phyloP scores from a whole-genome alignment of 2,329 filamentous ascomycete species.

The Paraphoma chrysanthemicola region DNA sequence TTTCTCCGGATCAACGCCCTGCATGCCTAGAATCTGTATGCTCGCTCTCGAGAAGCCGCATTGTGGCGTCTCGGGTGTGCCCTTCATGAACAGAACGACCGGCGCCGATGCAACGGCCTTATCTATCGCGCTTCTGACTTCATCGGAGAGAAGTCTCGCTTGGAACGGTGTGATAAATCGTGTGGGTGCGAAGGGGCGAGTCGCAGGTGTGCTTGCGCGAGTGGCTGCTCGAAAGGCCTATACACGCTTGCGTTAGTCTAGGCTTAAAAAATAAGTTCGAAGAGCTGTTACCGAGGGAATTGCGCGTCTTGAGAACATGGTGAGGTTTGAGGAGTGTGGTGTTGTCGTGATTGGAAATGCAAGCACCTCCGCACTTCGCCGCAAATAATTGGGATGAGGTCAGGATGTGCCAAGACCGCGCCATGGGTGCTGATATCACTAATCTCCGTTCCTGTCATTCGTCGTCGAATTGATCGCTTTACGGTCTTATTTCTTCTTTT shows the following conservation, averaged over 20 bases:
- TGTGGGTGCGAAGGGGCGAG: conserved; percentile 44
- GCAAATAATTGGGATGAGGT: conserved; percentile 39
- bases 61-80: conserved; percentile 92
- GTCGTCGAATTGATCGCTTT: neutral
- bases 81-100: conserved; percentile 99
- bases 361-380: conserved; percentile 31
- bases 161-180: conserved; percentile 56
- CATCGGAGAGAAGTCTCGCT: conserved; percentile 77
- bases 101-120: conserved; percentile 86
- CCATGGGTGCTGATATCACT: conserved; percentile 14
- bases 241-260: conserved; percentile 8
- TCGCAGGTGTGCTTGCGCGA: conserved; percentile 26
- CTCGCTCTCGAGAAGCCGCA: conserved; percentile 95
- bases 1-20: conserved; percentile 93
- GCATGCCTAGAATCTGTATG: conserved; percentile 92
- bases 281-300: conserved; percentile 40
- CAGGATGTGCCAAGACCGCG: conserved; percentile 29
- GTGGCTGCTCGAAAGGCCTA: conserved; percentile 48
- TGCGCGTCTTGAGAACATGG: conserved; percentile 48
- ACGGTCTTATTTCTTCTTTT: no score
- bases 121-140: conserved; percentile 84
- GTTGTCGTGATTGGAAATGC: conserved; percentile 19
- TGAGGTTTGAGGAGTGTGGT: conserved; percentile 18
- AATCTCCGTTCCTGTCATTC: neutral
- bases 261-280: neutral